Base-by-base conservation (phyloP, 2,329 filamentous ascomycete genomes). In the Pseudogymnoascus sp. region DNA sequence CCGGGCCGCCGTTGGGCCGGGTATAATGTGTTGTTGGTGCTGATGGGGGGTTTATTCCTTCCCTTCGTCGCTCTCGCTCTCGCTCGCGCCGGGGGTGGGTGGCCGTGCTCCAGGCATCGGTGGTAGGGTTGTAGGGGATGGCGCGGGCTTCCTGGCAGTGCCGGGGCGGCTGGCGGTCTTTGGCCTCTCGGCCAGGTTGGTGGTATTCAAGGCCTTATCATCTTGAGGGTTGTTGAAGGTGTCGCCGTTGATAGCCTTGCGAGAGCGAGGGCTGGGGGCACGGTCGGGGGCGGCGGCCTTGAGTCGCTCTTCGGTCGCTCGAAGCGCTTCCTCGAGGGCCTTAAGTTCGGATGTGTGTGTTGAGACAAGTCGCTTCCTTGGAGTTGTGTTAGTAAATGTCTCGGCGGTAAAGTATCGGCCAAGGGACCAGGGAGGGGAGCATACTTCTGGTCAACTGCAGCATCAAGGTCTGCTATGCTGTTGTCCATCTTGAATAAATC, bases 401-500 rank as follows among this genome's bases (percentile, higher is more conserved):
- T 31, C 8, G 26, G 63, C 61, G 22, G 31, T 61, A 28, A 31
- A 53, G 40, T 38, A 56, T 31, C 43, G 11, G 43, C n/a, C 50
- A 61, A 59, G 37, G 37, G 16, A 14, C n/a, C 22, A 37, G 19
- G 50, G 5, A 26, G 61, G 50, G 59, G 11, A 65, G 43, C 65
- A 31, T 64, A 97, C 93, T 93, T 93, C 76, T 91, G 84, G 73
- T 91, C 84, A 65, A 96, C 85, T 68, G 89, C 85, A 74, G 88
- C 82, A 71, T 89, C 85, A 37, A 96, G 82, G 66, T 89, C 84
- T 71, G 88, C 85, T 64, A 95, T 76, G 69, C 88, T 88, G 75
- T 87, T 89, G 70, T 95, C 90, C 72, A 97, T 87, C 72, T 89
- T 89, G 80, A 97, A 97, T 70, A 96, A 89, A 74, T 91, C 89